phyloP scores from a whole-genome alignment of 306 rosid genomes.

The Quercus rubra region DNA sequence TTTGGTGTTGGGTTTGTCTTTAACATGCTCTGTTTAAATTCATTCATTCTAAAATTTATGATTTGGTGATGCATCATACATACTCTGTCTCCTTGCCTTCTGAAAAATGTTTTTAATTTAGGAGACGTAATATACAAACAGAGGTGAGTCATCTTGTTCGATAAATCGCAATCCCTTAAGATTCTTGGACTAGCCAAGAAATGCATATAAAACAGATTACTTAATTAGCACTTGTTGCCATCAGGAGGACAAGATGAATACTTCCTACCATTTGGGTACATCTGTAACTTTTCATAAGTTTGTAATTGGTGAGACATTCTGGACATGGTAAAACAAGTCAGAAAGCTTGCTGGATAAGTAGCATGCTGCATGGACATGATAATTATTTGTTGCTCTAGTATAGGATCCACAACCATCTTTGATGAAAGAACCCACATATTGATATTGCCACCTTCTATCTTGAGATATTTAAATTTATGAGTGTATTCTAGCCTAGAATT shows the following conservation, averaged over 20 bases:
- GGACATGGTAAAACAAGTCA: neutral
- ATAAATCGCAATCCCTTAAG: neutral
- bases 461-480: neutral
- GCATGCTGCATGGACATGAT: neutral
- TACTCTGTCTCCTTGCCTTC: neutral
- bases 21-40: neutral
- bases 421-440: neutral
- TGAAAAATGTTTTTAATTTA: neutral
- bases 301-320: neutral
- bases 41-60: neutral
- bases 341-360: neutral
- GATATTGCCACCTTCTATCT: neutral
- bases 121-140: neutral
- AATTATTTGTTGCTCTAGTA: neutral
- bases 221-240: neutral
- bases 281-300: too few species aligned
- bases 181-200: neutral
- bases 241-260: neutral
- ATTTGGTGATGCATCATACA: neutral
- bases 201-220: neutral
- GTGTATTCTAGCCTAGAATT: neutral
- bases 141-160: neutral
- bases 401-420: neutral
- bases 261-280: neutral
- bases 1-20: neutral